Evolutionary conservation across 1,284 basidiomycete species (phyloP).

Genomic region (Tylopilus orsonianus): DNA sequence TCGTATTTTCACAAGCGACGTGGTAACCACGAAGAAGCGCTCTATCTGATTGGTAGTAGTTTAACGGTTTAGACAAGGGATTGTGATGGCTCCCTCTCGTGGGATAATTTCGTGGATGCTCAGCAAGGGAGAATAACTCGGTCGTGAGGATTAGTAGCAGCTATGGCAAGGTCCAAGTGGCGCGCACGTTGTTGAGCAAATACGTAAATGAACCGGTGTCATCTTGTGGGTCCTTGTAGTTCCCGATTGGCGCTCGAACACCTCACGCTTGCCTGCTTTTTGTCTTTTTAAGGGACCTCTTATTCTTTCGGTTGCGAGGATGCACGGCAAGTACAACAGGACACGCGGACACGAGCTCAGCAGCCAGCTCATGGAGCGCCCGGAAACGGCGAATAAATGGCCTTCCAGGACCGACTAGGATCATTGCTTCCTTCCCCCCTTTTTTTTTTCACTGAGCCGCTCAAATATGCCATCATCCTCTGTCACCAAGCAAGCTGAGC

Average conservation of each 20-base stretch:
- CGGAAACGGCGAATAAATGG: slow-evolving; percentile 20
- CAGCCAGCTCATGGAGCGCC: slow-evolving; percentile 3
- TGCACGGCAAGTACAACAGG: slow-evolving; percentile 5
- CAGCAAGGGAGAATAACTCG: no score
- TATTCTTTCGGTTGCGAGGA: slow-evolving; percentile 21
- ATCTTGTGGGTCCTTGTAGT: slow-evolving; percentile 21
- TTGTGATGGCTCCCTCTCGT: no score
- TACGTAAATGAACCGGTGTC: neutral
- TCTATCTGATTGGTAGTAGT: no score
- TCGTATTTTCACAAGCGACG: no score
- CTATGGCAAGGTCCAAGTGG: no score
- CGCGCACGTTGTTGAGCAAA: neutral
- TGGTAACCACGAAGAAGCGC: no score
- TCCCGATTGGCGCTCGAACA: slow-evolving; percentile 11
- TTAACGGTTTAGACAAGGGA: no score
- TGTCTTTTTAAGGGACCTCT: slow-evolving; percentile 14
- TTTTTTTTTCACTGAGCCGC: neutral
- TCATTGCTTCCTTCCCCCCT: neutral
- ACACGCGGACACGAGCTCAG: neutral
- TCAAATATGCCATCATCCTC: slow-evolving; percentile 14
- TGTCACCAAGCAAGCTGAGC: neutral
- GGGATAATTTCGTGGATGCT: no score
- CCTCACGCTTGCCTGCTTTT: slow-evolving; percentile 6
- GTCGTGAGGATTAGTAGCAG: no score
- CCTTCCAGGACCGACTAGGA: neutral